Base-by-base conservation (phyloP, 2,329 filamentous ascomycete species). In the Rhinocladiella similis region DNA sequence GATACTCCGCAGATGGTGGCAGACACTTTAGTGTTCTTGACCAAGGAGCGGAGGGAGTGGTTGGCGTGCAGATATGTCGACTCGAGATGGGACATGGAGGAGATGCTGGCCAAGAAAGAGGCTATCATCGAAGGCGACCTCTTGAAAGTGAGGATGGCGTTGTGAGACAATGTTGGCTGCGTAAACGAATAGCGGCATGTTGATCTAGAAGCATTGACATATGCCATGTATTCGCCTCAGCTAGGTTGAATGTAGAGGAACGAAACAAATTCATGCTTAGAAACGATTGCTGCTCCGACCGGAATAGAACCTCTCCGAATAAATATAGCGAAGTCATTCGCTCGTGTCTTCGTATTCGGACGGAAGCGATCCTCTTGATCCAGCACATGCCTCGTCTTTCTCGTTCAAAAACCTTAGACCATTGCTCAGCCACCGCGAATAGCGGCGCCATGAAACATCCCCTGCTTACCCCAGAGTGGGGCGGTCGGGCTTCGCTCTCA, bases 11-110 rank as follows among this genome's bases (percentile, higher is more conserved):
- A 67, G 41, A 56, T 70, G 50, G 56, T 61, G n/a, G 67, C 54
- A 1, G 65, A 70, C 62, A 62, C 61, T n/a, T 16, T 70, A 13
- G 61, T 64, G 1, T 69, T 54, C 47, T 47, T 70, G 47, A 69
- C 63, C 12, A 59, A 56, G 27, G 63, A 69, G 60, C 56, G 60
- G 19, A 50, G 60, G 38, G 53, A 50, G 13, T 63, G 60, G 60
- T 41, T 62, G 9, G 50, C 45, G 4, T 36, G 29, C 19, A 43
- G 61, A 35, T 62, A 63, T 43, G 36, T 67, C 13, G 62, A 56
- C 50, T 51, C 49, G 16, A 47, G 46, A 16, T 68, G 66, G 65
- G 63, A 68, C 46, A 62, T 68, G 63, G 36, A 48, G 29, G 64
- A 68, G 50, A 52, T 68, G 20, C 13, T 63, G 47, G 41, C 18